Evolutionary conservation across 805 yeast species (phyloP).

Genomic region (Yarrowia bubula): DNA sequence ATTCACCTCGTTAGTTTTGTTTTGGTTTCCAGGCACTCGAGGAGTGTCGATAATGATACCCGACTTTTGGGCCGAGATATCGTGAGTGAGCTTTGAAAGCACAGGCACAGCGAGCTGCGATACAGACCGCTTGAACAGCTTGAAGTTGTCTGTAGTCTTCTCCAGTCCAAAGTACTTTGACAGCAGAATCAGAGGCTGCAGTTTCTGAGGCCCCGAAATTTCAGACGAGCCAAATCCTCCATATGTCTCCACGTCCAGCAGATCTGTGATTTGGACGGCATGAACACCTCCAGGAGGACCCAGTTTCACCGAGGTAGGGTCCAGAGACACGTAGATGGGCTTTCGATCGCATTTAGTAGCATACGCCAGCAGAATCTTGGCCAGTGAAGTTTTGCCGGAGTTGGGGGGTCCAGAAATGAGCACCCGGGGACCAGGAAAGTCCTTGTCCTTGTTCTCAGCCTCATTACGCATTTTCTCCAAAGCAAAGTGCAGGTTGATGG

Average conservation of each 20-base stretch:
- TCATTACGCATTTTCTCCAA: conserved; percentile 54
- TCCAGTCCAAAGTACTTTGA: conserved; percentile 78
- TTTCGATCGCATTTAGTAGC: conserved; percentile 65
- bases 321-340: conserved; percentile 76
- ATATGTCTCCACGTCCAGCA: conserved; percentile 67
- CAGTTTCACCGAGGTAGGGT: conserved; percentile 69
- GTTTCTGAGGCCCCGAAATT: conserved; percentile 47
- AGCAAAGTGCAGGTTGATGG: conserved; percentile 70
- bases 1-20: conserved; percentile 42
- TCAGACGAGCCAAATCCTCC: conserved; percentile 77
- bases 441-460: conserved; percentile 23
- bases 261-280: conserved; percentile 80
- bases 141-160: conserved; percentile 53
- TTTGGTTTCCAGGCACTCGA: conserved; percentile 40
- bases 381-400: conserved; percentile 76
- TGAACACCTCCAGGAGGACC: conserved; percentile 79
- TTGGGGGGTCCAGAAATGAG: conserved; percentile 69
- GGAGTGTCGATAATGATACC: conserved; percentile 80
- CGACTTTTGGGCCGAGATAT: conserved; percentile 44
- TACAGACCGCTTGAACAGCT: conserved; percentile 51
- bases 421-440: conserved; percentile 48
- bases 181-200: conserved; percentile 84
- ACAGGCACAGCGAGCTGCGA: conserved; percentile 52
- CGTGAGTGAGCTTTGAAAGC: conserved; percentile 49
- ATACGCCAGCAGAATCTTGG: conserved; percentile 69